These are phyloP conservation scores for Cercophora sp. DNA, from an alignment of 495 filamentous ascomycete species.

Conservation along the genomic window DNA sequence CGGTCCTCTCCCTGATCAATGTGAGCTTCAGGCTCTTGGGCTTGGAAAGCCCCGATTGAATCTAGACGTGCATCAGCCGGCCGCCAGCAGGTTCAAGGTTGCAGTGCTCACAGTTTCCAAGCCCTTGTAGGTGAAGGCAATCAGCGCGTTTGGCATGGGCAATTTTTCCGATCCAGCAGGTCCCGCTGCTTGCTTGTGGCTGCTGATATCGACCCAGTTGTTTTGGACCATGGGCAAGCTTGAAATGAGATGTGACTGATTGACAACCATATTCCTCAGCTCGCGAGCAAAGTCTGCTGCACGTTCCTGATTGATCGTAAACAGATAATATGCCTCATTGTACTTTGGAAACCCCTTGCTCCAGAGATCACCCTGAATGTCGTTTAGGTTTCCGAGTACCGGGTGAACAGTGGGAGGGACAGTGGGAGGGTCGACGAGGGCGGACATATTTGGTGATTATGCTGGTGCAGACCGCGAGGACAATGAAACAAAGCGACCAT, in stretches of 20 bases:
- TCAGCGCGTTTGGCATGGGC: slow-evolving; percentile 4
- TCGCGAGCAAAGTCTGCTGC: background rate
- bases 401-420: background rate
- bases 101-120: background rate
- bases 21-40: background rate
- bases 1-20: background rate
- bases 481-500: too few relatives aligned
- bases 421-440: background rate
- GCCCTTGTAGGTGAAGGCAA: slow-evolving; percentile 6
- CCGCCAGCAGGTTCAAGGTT: background rate
- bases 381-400: background rate
- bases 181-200: background rate
- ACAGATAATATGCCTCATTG: slow-evolving; percentile 7
- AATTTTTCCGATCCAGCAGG: background rate
- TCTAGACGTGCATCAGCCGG: background rate
- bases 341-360: slow-evolving; percentile 5
- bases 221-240: background rate
- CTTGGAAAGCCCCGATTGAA: background rate
- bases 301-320: background rate
- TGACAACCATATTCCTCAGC: background rate
- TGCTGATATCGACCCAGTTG: background rate
- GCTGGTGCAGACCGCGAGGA: background rate
- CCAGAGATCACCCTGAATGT: slow-evolving; percentile 10
- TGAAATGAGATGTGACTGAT: background rate
- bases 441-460: background rate